phyloP scores from a whole-genome alignment of 2,329 filamentous ascomycete species.

The Claviceps pusilla region DNA sequence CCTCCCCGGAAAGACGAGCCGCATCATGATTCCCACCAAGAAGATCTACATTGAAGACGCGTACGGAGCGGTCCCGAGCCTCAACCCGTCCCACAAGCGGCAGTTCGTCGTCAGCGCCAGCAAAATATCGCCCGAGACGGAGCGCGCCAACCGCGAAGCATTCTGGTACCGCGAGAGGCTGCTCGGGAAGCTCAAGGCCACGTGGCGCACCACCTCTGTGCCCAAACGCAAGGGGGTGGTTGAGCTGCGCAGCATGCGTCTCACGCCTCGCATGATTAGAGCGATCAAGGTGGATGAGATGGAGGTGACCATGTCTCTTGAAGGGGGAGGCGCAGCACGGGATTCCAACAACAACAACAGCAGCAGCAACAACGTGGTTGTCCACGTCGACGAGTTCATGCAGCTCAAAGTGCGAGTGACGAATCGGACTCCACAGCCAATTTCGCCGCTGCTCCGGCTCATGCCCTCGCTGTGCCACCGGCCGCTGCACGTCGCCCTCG shows the following conservation, averaged over 20 bases:
- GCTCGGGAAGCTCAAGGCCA: slow-evolving; percentile 53
- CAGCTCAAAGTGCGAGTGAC: slow-evolving; percentile 55
- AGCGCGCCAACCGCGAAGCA: slow-evolving; percentile 61
- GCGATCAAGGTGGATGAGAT: slow-evolving; percentile 69
- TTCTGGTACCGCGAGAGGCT: slow-evolving; percentile 87
- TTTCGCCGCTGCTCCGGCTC: slow-evolving; percentile 59
- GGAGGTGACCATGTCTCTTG: slow-evolving; percentile 38
- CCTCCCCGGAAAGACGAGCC: slow-evolving; percentile 53
- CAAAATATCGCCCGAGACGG: slow-evolving; percentile 63
- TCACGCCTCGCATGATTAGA: slow-evolving; percentile 68
- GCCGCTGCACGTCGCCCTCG: slow-evolving; percentile 56
- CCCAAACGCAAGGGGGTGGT: slow-evolving; percentile 48
- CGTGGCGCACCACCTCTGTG: slow-evolving; percentile 48
- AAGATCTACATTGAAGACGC: slow-evolving; percentile 64
- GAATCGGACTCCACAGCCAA: slow-evolving; percentile 54
- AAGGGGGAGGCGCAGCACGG: slow-evolving; percentile 2
- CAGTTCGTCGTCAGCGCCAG: slow-evolving; percentile 80
- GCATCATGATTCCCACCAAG: slow-evolving; percentile 61
- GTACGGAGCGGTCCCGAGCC: slow-evolving; percentile 59
- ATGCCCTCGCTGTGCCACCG: slow-evolving; percentile 65
- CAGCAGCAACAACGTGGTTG: slow-evolving; percentile 9
- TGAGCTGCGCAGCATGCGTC: slow-evolving; percentile 60
- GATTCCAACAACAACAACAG: background rate
- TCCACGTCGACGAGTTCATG: slow-evolving; percentile 41
- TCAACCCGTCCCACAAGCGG: slow-evolving; percentile 70